Conservation (phyloP, 1,284 basidiomycete species). For the Prillingera fragicola region DNA sequence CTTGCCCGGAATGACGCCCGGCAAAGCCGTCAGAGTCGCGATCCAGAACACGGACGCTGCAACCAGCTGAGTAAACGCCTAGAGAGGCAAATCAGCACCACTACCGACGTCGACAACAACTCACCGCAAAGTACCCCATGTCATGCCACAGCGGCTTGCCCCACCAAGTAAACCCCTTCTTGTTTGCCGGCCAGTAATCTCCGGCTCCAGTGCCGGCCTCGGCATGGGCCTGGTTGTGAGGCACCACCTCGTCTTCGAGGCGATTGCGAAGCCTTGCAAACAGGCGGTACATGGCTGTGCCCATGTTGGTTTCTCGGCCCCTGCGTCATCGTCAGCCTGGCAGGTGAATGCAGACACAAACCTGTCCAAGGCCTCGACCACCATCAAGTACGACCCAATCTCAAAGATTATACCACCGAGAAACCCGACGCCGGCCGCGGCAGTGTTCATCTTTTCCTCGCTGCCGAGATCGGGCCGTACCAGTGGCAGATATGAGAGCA, state of each 20-base stretch:
- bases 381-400: slow-evolving; percentile 51
- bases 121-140: slow-evolving; percentile 6
- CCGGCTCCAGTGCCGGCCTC: slow-evolving; percentile 5
- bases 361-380: slow-evolving; percentile 53
- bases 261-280: slow-evolving; percentile 17
- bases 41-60: slow-evolving; percentile 60
- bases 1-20: slow-evolving; percentile 50
- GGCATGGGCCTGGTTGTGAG: no score
- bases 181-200: not conserved
- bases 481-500: slow-evolving; percentile 54
- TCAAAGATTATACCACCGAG: slow-evolving; percentile 58
- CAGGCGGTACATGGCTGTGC: slow-evolving; percentile 26
- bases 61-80: slow-evolving; percentile 53
- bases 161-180: slow-evolving; percentile 4
- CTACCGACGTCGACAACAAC: not conserved
- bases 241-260: not conserved
- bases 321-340: slow-evolving; percentile 14
- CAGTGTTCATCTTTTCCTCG: slow-evolving; percentile 20
- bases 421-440: slow-evolving; percentile 50
- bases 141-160: slow-evolving; percentile 3
- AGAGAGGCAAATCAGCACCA: slow-evolving; percentile 1
- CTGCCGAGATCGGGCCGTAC: slow-evolving; percentile 39
- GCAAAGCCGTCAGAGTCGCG: slow-evolving; percentile 55
- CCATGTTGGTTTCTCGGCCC: slow-evolving; percentile 34
- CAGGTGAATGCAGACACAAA: slow-evolving; percentile 10